These are phyloP conservation scores for Cryptococcus amylolentus DNA, from an alignment of 1,284 basidiomycete species.

Conservation along the genomic window DNA sequence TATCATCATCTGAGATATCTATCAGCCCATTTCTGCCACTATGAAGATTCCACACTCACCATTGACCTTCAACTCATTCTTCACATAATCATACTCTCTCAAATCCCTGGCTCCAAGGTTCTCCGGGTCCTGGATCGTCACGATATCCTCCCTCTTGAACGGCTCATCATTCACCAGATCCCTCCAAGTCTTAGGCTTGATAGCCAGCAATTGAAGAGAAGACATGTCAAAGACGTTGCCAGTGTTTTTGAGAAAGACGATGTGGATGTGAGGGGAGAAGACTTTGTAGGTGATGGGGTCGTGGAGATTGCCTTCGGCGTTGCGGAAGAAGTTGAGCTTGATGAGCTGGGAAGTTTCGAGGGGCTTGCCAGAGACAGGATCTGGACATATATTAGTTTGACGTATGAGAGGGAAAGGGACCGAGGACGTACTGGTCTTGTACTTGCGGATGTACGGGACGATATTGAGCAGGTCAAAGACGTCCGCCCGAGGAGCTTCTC, in stretches of 20 bases:
- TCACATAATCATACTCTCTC: conserved; percentile 50
- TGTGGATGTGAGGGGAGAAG: conserved; percentile 85
- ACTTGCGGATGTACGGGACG: conserved; percentile 76
- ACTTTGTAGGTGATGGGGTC: conserved; percentile 92
- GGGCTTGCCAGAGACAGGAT: conserved; percentile 83
- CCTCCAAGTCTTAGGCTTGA: conserved; percentile 67
- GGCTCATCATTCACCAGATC: conserved; percentile 82
- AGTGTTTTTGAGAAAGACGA: conserved; percentile 81
- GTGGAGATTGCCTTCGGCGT: conserved; percentile 70
- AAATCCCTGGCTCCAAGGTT: conserved; percentile 48
- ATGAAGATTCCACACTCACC: conserved; percentile 21
- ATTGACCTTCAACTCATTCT: conserved; percentile 46
- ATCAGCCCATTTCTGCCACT: not conserved
- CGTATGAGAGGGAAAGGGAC: not conserved
- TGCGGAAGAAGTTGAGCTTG: conserved; percentile 75
- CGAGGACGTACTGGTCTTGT: conserved; percentile 59
- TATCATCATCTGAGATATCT: conserved; percentile 29
- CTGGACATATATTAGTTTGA: conserved; percentile 64
- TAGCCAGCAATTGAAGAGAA: conserved; percentile 56
- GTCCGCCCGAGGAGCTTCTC: conserved; percentile 46
- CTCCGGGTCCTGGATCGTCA: conserved; percentile 69
- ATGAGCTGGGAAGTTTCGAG: conserved; percentile 76
- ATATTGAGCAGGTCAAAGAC: conserved; percentile 83
- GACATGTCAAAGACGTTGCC: conserved; percentile 56
- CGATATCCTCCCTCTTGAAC: conserved; percentile 85